phyloP scores from a whole-genome alignment of 2,329 filamentous ascomycete species.

The Tolypocladium paradoxum region DNA sequence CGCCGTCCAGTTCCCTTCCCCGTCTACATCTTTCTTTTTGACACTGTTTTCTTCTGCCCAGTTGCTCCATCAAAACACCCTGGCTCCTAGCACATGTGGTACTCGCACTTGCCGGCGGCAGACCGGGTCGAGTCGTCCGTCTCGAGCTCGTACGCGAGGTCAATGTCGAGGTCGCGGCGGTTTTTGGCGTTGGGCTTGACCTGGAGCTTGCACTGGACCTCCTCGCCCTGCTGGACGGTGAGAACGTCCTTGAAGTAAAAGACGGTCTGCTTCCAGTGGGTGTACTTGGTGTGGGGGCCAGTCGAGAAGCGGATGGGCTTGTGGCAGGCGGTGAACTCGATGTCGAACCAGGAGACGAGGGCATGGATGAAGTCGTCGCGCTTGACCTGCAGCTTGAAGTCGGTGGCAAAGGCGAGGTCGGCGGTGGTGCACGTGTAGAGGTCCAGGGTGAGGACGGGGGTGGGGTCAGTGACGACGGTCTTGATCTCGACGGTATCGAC shows the following conservation, averaged over 20 bases:
- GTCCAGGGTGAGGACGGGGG: slow-evolving; percentile 75
- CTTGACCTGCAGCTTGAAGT: slow-evolving; percentile 66
- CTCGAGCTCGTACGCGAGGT: slow-evolving; percentile 70
- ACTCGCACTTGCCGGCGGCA: slow-evolving; percentile 60
- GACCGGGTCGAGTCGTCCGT: slow-evolving; percentile 62
- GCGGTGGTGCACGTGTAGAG: slow-evolving; percentile 78
- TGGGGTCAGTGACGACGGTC: slow-evolving; percentile 88
- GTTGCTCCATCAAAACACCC: not conserved
- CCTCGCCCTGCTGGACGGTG: slow-evolving; percentile 81
- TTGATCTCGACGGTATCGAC: slow-evolving; percentile 98
- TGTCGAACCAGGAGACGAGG: slow-evolving; percentile 97
- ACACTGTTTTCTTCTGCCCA: not conserved
- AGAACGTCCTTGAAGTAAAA: slow-evolving; percentile 94
- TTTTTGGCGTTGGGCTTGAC: slow-evolving; percentile 93
- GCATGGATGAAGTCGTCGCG: slow-evolving; percentile 95
- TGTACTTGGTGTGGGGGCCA: slow-evolving; percentile 96
- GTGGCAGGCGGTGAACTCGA: slow-evolving; percentile 96
- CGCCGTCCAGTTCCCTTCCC: not conserved
- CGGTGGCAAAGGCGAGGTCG: slow-evolving; percentile 74
- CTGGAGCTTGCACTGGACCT: slow-evolving; percentile 59
- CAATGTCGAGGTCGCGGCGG: slow-evolving; percentile 87
- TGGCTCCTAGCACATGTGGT: slow-evolving; percentile 58
- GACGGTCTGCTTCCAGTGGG: slow-evolving; percentile 99
- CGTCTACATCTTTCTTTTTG: not conserved
- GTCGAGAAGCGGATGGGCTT: slow-evolving; percentile 96